A percentile compares a stretch with the other conserved stretches of the same genome.
These are phyloP conservation scores for Lathyrus sativus DNA, from an alignment of 306 rosid genomes.

Conservation along the genomic window DNA sequence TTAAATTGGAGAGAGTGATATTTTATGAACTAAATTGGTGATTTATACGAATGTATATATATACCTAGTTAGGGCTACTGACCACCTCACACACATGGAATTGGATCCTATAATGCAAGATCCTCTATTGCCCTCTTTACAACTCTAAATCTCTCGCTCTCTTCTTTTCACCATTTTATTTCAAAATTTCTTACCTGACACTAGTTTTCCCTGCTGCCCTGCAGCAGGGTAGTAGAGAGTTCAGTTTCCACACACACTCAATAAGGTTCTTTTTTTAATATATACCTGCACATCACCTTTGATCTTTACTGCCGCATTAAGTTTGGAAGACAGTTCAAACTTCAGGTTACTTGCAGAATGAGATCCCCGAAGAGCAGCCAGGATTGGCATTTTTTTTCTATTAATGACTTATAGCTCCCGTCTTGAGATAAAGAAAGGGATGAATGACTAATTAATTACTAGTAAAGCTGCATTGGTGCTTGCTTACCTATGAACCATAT, in stretches of 20 bases:
- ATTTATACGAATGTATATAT: background rate
- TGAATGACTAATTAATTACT: background rate
- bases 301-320: background rate
- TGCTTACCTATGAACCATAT: conserved; percentile 79
- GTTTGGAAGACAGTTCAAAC: conserved; percentile 30
- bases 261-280: background rate
- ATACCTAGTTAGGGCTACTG: background rate
- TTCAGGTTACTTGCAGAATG: conserved; percentile 24
- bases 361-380: background rate
- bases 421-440: background rate
- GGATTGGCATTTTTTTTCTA: conserved; percentile 15
- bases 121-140: no score
- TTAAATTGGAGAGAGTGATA: no score
- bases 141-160: no score
- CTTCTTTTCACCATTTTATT: no score
- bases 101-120: no score
- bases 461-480: conserved; percentile 19
- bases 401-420: conserved; percentile 11
- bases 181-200: no score
- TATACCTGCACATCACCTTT: background rate
- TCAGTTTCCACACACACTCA: background rate
- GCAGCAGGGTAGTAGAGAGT: no score
- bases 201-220: no score
- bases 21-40: no score
- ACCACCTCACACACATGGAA: background rate